Evolutionary conservation across 1,284 basidiomycete genomes (phyloP).

Genomic region (Apiotrichum sp.): DNA sequence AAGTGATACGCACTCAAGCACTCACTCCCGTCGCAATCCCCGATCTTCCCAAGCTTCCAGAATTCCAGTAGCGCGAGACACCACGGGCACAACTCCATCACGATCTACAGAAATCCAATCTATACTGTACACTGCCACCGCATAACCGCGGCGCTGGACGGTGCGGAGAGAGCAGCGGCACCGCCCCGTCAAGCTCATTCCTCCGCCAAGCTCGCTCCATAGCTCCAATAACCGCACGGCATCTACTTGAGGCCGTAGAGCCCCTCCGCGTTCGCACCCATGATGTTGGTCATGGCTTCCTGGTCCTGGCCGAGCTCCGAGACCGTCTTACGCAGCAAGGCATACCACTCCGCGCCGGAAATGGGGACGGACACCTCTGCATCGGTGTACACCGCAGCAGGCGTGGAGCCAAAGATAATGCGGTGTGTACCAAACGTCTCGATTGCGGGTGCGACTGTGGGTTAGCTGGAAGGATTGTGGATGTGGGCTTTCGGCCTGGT

Average conservation of each 20-base stretch:
- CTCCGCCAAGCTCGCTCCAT: no score
- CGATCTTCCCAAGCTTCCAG: no score
- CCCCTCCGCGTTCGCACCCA: conserved; percentile 31
- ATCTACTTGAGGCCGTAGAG: background rate
- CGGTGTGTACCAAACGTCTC: conserved; percentile 59
- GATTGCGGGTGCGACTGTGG: conserved; percentile 51
- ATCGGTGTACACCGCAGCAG: conserved; percentile 36
- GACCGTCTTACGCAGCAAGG: conserved; percentile 67
- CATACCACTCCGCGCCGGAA: conserved; percentile 66
- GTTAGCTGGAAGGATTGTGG: no score
- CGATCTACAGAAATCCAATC: background rate
- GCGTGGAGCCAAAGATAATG: conserved; percentile 55
- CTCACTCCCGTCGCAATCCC: no score
- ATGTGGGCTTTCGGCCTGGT: no score
- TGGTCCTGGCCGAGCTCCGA: conserved; percentile 76
- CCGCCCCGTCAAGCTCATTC: no score
- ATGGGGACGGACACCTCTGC: conserved; percentile 44
- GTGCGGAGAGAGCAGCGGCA: no score
- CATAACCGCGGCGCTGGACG: no score
- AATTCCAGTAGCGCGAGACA: no score
- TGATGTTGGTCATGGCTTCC: conserved; percentile 53
- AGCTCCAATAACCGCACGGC: no score
- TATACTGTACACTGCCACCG: background rate
- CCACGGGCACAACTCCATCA: background rate
- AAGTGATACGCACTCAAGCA: no score